These are phyloP conservation scores for Periconia macrospinosa DNA, from an alignment of 2,329 filamentous ascomycete genomes.

Conservation along the genomic window DNA sequence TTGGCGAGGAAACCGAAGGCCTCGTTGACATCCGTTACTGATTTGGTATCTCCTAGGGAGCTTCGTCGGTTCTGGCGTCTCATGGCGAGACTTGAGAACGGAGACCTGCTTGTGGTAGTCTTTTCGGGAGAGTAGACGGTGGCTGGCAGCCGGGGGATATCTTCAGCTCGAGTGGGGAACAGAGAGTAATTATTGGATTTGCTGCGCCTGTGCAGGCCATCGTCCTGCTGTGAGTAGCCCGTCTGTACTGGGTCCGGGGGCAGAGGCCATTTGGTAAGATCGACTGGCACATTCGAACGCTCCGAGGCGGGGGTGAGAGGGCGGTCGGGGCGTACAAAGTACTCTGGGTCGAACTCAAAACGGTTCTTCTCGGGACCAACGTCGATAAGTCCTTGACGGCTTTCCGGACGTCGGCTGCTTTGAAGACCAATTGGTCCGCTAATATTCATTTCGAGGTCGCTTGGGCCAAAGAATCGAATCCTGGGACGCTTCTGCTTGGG, in stretches of 20 bases:
- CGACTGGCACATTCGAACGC: slow-evolving; percentile 28
- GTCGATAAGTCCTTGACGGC: slow-evolving; percentile 39
- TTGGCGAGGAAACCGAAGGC: slow-evolving; percentile 41
- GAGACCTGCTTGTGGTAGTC: slow-evolving; percentile 14
- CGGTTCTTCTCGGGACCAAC: slow-evolving; percentile 43
- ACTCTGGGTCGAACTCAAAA: slow-evolving; percentile 36
- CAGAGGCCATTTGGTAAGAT: slow-evolving; percentile 41
- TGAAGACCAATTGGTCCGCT: slow-evolving; percentile 40
- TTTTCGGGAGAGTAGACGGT: slow-evolving; percentile 40
- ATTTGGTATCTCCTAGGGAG: slow-evolving; percentile 25
- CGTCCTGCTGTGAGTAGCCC: slow-evolving; percentile 17
- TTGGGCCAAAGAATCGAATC: slow-evolving; percentile 52
- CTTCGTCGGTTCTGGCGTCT: slow-evolving; percentile 35
- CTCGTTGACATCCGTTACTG: slow-evolving; percentile 41
- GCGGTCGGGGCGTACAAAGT: slow-evolving; percentile 36
- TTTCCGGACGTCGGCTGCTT: slow-evolving; percentile 35
- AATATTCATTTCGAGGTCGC: slow-evolving; percentile 46
- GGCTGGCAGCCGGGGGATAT: slow-evolving; percentile 42
- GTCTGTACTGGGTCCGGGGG: slow-evolving; percentile 32
- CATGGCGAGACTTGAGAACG: slow-evolving; percentile 33
- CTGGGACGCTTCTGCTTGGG: slow-evolving; percentile 51
- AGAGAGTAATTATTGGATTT: slow-evolving; percentile 42
- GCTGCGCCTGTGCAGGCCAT: slow-evolving; percentile 25
- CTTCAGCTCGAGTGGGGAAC: slow-evolving; percentile 43
- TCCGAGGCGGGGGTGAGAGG: slow-evolving; percentile 33